Conservation (phyloP, 169 alveolate genomes). For the Plasmodium ovale region DNA sequence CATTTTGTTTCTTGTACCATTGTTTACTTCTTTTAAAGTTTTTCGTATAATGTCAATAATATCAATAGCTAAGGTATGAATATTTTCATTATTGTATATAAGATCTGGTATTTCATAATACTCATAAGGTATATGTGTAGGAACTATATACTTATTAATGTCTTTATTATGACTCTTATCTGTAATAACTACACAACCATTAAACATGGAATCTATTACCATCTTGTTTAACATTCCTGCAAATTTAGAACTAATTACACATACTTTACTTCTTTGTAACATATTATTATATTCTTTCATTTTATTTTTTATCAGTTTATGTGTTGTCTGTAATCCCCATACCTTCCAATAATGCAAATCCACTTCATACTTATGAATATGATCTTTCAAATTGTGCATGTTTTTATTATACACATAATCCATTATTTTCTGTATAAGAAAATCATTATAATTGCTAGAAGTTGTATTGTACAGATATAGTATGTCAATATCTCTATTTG, state of each 20-base stretch:
- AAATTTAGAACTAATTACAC: slow-evolving; percentile 66
- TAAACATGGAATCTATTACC: slow-evolving; percentile 57
- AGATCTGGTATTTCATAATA: slow-evolving; percentile 62
- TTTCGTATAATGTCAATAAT: slow-evolving; percentile 14
- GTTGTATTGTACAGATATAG: slow-evolving; percentile 54
- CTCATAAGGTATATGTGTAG: slow-evolving; percentile 62
- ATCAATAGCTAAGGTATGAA: slow-evolving; percentile 20
- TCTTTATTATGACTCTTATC: slow-evolving; percentile 70
- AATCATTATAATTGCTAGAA: slow-evolving; percentile 58
- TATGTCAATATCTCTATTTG: slow-evolving; percentile 53
- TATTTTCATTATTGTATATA: slow-evolving; percentile 54
- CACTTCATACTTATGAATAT: slow-evolving; percentile 37
- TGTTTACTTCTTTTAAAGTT: slow-evolving; percentile 40
- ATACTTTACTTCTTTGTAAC: slow-evolving; percentile 56
- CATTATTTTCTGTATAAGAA: slow-evolving; percentile 55
- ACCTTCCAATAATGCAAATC: slow-evolving; percentile 67
- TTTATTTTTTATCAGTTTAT: slow-evolving; percentile 57
- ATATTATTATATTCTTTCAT: slow-evolving; percentile 22
- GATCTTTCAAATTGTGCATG: slow-evolving; percentile 15
- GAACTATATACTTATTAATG: slow-evolving; percentile 31
- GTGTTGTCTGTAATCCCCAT: slow-evolving; percentile 76
- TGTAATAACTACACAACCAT: slow-evolving; percentile 66
- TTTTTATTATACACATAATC: slow-evolving; percentile 64
- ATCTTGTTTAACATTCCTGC: slow-evolving; percentile 64
- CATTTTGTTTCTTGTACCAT: slow-evolving; percentile 24